phyloP scores from a whole-genome alignment of 1,284 basidiomycete species.

The Sporisorium scitamineum region DNA sequence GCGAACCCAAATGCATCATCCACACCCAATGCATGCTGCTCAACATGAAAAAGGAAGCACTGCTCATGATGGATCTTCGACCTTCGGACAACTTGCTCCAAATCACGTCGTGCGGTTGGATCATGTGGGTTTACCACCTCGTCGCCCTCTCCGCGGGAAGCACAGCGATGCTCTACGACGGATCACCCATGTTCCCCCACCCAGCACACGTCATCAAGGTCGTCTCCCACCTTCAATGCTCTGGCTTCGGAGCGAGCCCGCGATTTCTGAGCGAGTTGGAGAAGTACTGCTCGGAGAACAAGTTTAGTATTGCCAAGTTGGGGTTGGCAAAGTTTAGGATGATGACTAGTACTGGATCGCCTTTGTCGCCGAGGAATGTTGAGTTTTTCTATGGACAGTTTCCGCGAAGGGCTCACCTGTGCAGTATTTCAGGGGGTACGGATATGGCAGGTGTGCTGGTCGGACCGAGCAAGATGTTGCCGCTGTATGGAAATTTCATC shows the following conservation, averaged over 20 bases:
- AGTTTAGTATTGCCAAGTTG: slow-evolving; percentile 21
- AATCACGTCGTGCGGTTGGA: slow-evolving; percentile 66
- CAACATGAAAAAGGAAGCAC: slow-evolving; percentile 45
- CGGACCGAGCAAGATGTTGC: slow-evolving; percentile 56
- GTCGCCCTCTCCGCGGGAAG: slow-evolving; percentile 56
- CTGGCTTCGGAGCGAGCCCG: slow-evolving; percentile 64
- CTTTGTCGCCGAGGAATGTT: slow-evolving; percentile 59
- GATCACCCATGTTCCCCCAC: slow-evolving; percentile 66
- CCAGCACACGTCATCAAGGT: slow-evolving; percentile 54
- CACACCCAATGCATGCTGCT: slow-evolving; percentile 60
- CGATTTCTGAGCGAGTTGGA: slow-evolving; percentile 55
- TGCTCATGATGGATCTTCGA: slow-evolving; percentile 51
- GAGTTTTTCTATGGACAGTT: slow-evolving; percentile 62
- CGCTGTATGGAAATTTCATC: slow-evolving; percentile 65
- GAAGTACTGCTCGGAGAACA: slow-evolving; percentile 23
- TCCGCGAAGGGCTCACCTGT: slow-evolving; percentile 37
- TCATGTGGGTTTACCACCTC: slow-evolving; percentile 67
- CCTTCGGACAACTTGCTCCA: slow-evolving; percentile 63
- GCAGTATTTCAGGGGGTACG: slow-evolving; percentile 63
- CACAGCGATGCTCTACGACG: slow-evolving; percentile 66
- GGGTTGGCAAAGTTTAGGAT: slow-evolving; percentile 56
- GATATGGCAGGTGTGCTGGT: slow-evolving; percentile 66
- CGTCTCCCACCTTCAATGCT: slow-evolving; percentile 59
- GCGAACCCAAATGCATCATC: slow-evolving; percentile 70
- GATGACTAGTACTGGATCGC: slow-evolving; percentile 66